Evolutionary conservation across 345 rosid genomes (phyloP).

Genomic region (Balakata baccata): DNA sequence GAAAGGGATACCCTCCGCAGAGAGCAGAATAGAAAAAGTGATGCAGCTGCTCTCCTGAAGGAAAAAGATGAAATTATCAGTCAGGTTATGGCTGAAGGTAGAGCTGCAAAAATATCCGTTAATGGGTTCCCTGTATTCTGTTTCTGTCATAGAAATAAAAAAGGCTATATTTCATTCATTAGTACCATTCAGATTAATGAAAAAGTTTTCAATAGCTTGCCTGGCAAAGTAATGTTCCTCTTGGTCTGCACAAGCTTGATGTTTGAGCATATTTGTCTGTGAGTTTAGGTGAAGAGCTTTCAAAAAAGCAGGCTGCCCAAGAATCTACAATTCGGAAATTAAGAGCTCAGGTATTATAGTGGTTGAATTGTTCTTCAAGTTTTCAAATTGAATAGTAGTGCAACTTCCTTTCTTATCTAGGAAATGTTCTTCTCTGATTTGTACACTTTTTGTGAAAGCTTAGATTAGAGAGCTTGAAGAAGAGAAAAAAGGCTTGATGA

Average conservation of each 20-base stretch:
- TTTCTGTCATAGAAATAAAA: slow-evolving; percentile 8
- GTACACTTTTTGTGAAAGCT: slow-evolving; percentile 23
- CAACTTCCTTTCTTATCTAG: slow-evolving; percentile 20
- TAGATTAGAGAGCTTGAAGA: slow-evolving; percentile 93
- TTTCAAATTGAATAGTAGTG: slow-evolving; percentile 13
- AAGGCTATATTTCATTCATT: background rate
- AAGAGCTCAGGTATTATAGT: slow-evolving; percentile 79
- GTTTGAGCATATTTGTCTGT: slow-evolving; percentile 2
- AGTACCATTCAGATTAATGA: background rate
- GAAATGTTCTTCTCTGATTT: slow-evolving; percentile 18
- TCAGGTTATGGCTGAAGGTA: slow-evolving; percentile 99
- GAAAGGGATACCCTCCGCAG: slow-evolving; percentile 98
- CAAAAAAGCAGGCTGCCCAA: slow-evolving; percentile 92
- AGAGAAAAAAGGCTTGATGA: slow-evolving; percentile 85
- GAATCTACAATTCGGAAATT: slow-evolving; percentile 58
- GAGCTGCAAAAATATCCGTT: slow-evolving; percentile 22
- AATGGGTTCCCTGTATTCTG: background rate
- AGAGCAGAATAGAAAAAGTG: slow-evolving; percentile 90
- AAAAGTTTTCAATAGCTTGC: background rate
- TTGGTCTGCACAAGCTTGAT: background rate
- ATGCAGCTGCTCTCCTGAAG: slow-evolving; percentile 94
- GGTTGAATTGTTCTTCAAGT: slow-evolving; percentile 15
- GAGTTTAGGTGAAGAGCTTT: slow-evolving; percentile 92
- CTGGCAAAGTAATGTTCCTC: background rate
- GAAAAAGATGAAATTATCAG: slow-evolving; percentile 98